Base-by-base conservation (phyloP, 495 filamentous ascomycete species). In the Penicillium fimorum region DNA sequence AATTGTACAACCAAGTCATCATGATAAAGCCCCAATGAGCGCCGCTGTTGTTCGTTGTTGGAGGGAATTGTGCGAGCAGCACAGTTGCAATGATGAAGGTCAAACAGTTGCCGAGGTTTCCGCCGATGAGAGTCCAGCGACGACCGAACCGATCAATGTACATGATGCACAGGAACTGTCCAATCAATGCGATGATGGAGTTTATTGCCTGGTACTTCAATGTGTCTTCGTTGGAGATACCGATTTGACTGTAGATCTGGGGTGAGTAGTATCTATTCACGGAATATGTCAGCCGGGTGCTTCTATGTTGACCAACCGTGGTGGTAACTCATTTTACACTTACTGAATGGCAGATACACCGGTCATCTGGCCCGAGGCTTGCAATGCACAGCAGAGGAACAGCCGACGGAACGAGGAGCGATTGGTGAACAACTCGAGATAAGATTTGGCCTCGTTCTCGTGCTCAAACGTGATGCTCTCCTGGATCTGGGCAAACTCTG, bases 11-110 rank as follows among this genome's bases (percentile, higher is more conserved):
- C 85, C 85, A 88, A 25, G 84, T 87, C 50, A 84, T 82, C 54
- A 87, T 80, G 58, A 89, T 89, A 66, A 89, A 90, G 4, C 82
- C 87, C 83, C 87, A 89, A 27, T 82, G 79, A n/a, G 86, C 85
- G 22, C 75, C 76, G 41, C 65, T 68, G 68, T 84, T 86, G 49
- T 72, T 73, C 67, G 45, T 72, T 43, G 46, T 70, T 1, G 70
- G 69, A 0, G 85, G 86, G 69, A 84, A 88, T 27, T 69, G 59
- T 18, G 84, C 83, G 2, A 85, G 73, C 38, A 85, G 66, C 17
- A 70, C 29, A 64, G 72, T 66, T n/a, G 74, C 71, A 9, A 70
- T 57, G 55, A 83, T 77, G 70, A 83, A 85, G 32, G 77, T 82
- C 10, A 85, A 56, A 61, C 77, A 81, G 65, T 90, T 89, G 32